Evolutionary conservation across 1,139 yeast species (phyloP), one percentile per base, ranked within the genome.

Genomic region (Neolecta irregularis): DNA sequence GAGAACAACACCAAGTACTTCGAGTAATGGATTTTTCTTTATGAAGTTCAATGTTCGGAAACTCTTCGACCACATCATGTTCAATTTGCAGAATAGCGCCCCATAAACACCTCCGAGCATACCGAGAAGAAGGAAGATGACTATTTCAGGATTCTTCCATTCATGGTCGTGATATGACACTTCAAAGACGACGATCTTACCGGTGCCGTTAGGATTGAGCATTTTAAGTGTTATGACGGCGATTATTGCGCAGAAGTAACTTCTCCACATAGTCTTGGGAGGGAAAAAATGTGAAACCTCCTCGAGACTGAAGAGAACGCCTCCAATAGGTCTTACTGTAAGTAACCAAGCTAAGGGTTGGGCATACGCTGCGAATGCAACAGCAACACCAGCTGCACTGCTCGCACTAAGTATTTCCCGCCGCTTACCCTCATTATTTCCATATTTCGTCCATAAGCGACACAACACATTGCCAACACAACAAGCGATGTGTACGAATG

Each of bases 321-420:
- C 80, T 3, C 80, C 80, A 37, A 73, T 57, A 1, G 80, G 80
- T n/a, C n/a, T n/a, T n/a, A n/a, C n/a, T n/a, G n/a, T n/a, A n/a
- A n/a, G n/a, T n/a, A n/a, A n/a, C n/a, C n/a, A n/a, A n/a, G n/a
- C n/a, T n/a, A n/a, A n/a, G n/a, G n/a, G n/a, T n/a, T n/a, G n/a
- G n/a, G n/a, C n/a, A n/a, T n/a, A n/a, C 2, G 74, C 66, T 0
- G 79, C 80, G 56, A 73, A 74, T 1, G 80, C 78, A 18, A 73
- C 61, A 3, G 79, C 75, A 7, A 73, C 78, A 4, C 80, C 80
- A 7, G 78, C 74, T 36, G 71, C 66, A 2, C 77, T 73, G 9
- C 76, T 68, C 0, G 80, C 78, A 3, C 74, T 65, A 28, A 73
- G 51, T 1, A 74, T 62, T 46, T 72, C 76, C 42, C 75, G 62